Conservation (phyloP, 106 monocot species). For the Dioscorea dumetorum region DNA sequence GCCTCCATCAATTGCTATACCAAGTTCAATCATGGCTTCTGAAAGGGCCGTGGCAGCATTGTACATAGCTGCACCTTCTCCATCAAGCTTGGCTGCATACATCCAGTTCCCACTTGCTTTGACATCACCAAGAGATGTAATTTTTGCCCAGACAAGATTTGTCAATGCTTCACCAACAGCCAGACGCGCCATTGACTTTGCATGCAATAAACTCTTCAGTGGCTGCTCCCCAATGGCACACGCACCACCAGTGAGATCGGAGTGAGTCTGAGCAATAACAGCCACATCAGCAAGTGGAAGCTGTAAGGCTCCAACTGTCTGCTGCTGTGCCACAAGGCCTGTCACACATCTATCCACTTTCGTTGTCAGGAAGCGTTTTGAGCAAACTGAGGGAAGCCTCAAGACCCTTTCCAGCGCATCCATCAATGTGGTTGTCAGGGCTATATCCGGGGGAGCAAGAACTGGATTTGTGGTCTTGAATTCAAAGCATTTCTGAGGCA, state of each 20-base stretch:
- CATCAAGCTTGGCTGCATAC: conserved; percentile 98
- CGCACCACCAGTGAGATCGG: conserved; percentile 75
- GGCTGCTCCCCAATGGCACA: conserved; percentile 96
- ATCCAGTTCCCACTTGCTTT: conserved; percentile 99
- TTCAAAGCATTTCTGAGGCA: conserved; percentile 87
- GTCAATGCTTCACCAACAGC: conserved; percentile 97
- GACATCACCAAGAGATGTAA: conserved; percentile 82
- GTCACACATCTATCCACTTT: conserved; percentile 97
- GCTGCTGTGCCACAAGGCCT: conserved; percentile 92
- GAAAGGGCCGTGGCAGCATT: conserved; percentile 85
- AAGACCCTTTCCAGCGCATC: conserved; percentile 67
- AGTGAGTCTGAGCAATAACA: conserved; percentile 76
- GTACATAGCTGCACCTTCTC: conserved; percentile 97
- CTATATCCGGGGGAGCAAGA: conserved; percentile 54
- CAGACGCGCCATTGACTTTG: conserved; percentile 82
- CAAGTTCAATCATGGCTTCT: conserved; percentile 92
- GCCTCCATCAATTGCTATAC: conserved; percentile 99
- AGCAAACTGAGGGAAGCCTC: conserved; percentile 83
- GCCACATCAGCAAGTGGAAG: conserved; percentile 92
- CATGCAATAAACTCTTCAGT: conserved; percentile 72
- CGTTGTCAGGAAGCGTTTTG: conserved; percentile 88
- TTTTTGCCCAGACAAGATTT: conserved; percentile 92
- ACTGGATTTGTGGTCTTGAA: conserved; percentile 35
- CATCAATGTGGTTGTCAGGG: conserved; percentile 54
- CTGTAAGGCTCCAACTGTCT: conserved; percentile 88